phyloP scores from a whole-genome alignment of 2,329 filamentous ascomycete genomes.

The Orbilia javanica region DNA sequence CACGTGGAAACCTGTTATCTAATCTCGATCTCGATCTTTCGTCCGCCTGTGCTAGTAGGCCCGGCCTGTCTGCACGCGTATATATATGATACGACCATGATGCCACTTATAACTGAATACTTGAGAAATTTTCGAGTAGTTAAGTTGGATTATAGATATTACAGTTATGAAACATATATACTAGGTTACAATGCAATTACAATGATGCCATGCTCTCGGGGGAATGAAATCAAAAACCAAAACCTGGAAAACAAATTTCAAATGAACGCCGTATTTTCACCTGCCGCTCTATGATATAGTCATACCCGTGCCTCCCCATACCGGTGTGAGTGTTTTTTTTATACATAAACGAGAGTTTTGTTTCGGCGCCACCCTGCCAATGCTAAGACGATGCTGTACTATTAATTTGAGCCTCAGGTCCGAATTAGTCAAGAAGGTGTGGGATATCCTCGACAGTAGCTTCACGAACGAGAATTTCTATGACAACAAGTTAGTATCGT shows the following conservation, averaged over 20 bases:
- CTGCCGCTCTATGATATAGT: conserved; percentile 40
- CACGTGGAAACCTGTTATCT: background rate
- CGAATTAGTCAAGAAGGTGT: conserved; percentile 7
- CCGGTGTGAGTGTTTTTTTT: conserved; percentile 20
- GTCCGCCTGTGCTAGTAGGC: too few relatives aligned
- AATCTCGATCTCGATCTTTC: background rate
- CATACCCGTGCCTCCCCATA: conserved; percentile 1
- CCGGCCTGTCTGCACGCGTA: too few relatives aligned
- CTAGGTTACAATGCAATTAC: conserved; percentile 18
- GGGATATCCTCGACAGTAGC: conserved; percentile 56
- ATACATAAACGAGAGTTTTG: background rate
- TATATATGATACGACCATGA: too few relatives aligned
- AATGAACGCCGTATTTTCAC: conserved; percentile 45
- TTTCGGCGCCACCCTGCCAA: background rate
- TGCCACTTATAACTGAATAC: too few relatives aligned
- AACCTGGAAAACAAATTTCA: too few relatives aligned
- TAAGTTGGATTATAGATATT: background rate
- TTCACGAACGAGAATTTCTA: conserved; percentile 47
- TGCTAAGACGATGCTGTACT: background rate
- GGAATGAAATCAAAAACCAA: conserved; percentile 2
- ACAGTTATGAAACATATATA: conserved; percentile 9
- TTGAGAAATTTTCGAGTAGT: background rate
- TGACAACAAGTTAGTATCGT: background rate
- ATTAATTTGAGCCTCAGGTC: background rate
- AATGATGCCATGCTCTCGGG: conserved; percentile 26